Evolutionary conservation across 768 basidiomycete genomes (phyloP).

Genomic region (Crassisporium funariophilum): DNA sequence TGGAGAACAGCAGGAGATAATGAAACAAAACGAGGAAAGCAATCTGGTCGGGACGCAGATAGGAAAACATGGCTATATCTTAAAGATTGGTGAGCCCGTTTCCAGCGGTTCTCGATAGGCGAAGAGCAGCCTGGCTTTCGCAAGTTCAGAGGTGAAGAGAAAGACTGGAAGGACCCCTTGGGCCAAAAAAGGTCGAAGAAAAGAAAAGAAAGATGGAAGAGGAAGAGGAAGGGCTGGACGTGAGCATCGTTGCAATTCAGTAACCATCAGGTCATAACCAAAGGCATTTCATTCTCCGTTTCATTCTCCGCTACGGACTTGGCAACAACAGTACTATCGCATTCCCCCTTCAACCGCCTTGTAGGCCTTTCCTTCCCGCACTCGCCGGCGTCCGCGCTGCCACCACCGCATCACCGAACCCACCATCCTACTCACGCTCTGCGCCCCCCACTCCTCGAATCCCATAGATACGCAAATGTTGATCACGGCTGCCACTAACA

Average conservation of each 20-base stretch:
- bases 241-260: constrained; percentile 10
- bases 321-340: constrained; percentile 28
- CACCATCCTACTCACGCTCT: constrained; percentile 55
- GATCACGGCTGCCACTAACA: constrained; percentile 65
- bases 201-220: constrained; percentile 27
- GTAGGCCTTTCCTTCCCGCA: constrained; percentile 74
- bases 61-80: constrained; percentile 42
- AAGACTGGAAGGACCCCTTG: constrained; percentile 51
- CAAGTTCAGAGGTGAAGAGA: constrained; percentile 25
- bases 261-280: constrained; percentile 12
- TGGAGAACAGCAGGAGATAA: constrained; percentile 37
- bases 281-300: constrained; percentile 16
- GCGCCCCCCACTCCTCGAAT: constrained; percentile 80
- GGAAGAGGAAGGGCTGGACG: constrained; percentile 14
- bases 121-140: constrained; percentile 31
- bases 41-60: constrained; percentile 29
- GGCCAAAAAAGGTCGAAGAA: constrained; percentile 36
- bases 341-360: constrained; percentile 81
- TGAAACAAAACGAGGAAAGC: constrained; percentile 42
- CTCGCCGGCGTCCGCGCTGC: constrained; percentile 47
- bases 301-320: background rate
- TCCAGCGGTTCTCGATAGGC: constrained; percentile 51
- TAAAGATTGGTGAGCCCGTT: constrained; percentile 42
- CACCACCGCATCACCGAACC: constrained; percentile 46
- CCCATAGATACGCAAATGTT: constrained; percentile 74